Base-by-base conservation (phyloP, 257 asterid genomes). In the Mentha longifolia region DNA sequence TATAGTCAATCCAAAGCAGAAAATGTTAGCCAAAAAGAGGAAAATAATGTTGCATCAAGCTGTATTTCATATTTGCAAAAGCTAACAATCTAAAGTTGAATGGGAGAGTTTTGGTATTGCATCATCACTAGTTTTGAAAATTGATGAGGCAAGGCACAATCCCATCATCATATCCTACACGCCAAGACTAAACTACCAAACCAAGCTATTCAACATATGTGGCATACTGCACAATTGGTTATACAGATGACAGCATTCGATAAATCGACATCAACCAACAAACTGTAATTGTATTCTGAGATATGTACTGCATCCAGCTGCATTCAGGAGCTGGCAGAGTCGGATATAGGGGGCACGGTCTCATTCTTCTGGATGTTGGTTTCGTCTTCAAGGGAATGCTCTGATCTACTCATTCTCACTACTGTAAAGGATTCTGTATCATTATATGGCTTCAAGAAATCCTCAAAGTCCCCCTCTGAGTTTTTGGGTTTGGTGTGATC, bases 241-340 rank as follows among this genome's bases (percentile, higher is more conserved):
- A 70, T 46, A 63, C 72, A 71, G 52, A 16, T 77, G 61, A 55
- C 9, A 55, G 17, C 37, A 55, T 11, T 25, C 7, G 58, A 52
- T 52, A 19, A 28, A 52, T 19, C 31, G 58, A 37, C 75, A 71
- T 61, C 59, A 51, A 71, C 71, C 64, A 19, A 72, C 73, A 68
- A 71, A 65, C 51, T 37, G 47, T 72, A 57, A 65, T 19, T 65
- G 69, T 59, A n/a, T 45, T 64, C 28, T 60, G 66, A 68, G 52
- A 41, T 49, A 8, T 82, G 72, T 77, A 81, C 87, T 86, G 78
- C 87, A 28, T 79, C 81, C 82, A 22, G 25, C 87, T 86, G 78
- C 31, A 28, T 3, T 28, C 81, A 51, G 35, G 86, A 61, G 35
- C 64, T 69, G 39, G 87, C 77, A 2, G 84, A 77, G 70, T 87